Conservation (phyloP, 257 asterid genomes). For the Fraxinus excelsior region DNA sequence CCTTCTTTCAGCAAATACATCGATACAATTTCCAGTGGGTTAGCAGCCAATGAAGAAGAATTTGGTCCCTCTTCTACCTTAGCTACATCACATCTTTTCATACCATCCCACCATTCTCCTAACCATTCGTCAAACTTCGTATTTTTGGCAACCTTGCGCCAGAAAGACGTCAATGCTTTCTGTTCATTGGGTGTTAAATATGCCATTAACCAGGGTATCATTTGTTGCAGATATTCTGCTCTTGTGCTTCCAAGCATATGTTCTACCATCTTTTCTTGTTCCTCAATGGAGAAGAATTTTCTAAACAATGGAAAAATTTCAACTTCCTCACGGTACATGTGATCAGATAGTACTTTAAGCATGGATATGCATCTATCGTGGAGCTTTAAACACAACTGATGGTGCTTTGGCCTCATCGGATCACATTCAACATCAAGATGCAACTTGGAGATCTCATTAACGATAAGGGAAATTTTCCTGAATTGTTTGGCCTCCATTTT, state of each 20-base stretch:
- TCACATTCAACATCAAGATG: constrained; percentile 32
- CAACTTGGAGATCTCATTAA: constrained; percentile 48
- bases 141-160: constrained; percentile 61
- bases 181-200: constrained; percentile 64
- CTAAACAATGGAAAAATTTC: constrained; percentile 71
- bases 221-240: constrained; percentile 65
- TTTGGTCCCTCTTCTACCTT: constrained; percentile 40
- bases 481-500: constrained; percentile 64
- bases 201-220: constrained; percentile 81
- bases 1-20: constrained; percentile 53
- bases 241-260: constrained; percentile 66
- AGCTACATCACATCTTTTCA: constrained; percentile 42
- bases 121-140: constrained; percentile 81
- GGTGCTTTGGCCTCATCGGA: constrained; percentile 34
- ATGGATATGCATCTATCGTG: constrained; percentile 62
- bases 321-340: constrained; percentile 68
- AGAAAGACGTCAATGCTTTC: constrained; percentile 51
- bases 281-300: constrained; percentile 60
- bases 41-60: constrained; percentile 41
- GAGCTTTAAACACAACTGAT: constrained; percentile 55
- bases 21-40: constrained; percentile 65
- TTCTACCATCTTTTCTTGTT: constrained; percentile 75
- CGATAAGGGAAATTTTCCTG: constrained; percentile 44
- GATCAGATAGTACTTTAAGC: constrained; percentile 71
- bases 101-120: constrained; percentile 83